Conservation (phyloP, 73 alveolate species). For the Paramecium sonneborni region DNA sequence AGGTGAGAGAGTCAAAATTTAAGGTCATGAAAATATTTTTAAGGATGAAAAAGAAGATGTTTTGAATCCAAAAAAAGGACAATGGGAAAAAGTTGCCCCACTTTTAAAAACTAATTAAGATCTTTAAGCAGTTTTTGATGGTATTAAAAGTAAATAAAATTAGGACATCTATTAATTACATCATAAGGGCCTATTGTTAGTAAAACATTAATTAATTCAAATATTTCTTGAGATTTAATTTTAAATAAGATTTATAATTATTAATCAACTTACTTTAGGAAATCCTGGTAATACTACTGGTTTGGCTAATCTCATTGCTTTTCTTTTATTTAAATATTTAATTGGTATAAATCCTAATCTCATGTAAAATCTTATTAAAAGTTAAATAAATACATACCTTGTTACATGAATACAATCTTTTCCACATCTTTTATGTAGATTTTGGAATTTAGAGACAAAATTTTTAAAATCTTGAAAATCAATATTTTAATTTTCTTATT, state of each 20-base stretch:
- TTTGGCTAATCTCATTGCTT: conserved; percentile 26
- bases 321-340: conserved; percentile 46
- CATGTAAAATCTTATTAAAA: not conserved
- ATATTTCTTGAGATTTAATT: conserved; percentile 54
- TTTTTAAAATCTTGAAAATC: not conserved
- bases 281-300: conserved; percentile 38
- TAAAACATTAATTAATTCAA: conserved; percentile 10
- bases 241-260: not conserved
- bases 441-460: not conserved
- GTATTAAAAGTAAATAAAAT: not conserved
- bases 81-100: conserved; percentile 53
- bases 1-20: conserved; percentile 82
- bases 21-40: conserved; percentile 61
- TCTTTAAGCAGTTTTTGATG: conserved; percentile 59
- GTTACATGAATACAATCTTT: conserved; percentile 37
- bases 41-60: conserved; percentile 63
- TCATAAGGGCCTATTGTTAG: not conserved
- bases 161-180: conserved; percentile 30
- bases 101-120: conserved; percentile 42
- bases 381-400: not conserved
- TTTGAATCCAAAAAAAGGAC: conserved; percentile 74
- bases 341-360: conserved; percentile 28
- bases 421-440: conserved; percentile 27
- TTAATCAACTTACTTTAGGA: conserved; percentile 1
- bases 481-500: not conserved